Evolutionary conservation across 208 protist genomes (phyloP).

Genomic region (Leishmania amazonensis): DNA sequence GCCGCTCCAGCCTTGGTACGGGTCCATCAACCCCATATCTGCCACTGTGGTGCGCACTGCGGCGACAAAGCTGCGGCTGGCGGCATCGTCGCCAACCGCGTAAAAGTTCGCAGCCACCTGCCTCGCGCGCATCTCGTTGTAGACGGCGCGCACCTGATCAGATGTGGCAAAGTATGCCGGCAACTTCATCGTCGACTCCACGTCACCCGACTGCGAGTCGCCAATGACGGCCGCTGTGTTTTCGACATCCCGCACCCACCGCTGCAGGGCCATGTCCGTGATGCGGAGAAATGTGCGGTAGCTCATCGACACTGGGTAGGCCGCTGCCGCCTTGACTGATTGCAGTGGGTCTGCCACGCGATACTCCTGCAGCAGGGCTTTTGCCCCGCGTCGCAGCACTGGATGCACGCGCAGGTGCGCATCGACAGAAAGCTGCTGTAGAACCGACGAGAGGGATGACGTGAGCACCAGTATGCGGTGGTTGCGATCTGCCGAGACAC

Average conservation of each 20-base stretch:
- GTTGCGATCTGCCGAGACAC: conserved; percentile 17
- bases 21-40: conserved; percentile 59
- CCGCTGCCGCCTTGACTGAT: conserved; percentile 11
- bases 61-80: conserved; percentile 24
- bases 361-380: conserved; percentile 40
- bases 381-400: conserved; percentile 38
- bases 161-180: conserved; percentile 32
- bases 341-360: conserved; percentile 30
- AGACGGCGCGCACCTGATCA: conserved; percentile 9
- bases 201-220: not conserved
- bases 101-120: conserved; percentile 22
- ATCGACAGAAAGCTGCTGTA: conserved; percentile 25
- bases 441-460: conserved; percentile 17
- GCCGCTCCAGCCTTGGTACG: conserved; percentile 36
- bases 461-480: conserved; percentile 37
- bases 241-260: conserved; percentile 17
- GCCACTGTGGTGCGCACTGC: conserved; percentile 48
- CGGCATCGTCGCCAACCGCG: conserved; percentile 1
- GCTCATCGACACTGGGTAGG: conserved; percentile 60
- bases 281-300: conserved; percentile 70
- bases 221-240: not conserved
- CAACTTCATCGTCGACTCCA: conserved; percentile 9
- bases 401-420: conserved; percentile 32
- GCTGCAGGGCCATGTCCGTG: conserved; percentile 72
- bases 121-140: conserved; percentile 12